phyloP scores from a whole-genome alignment of 352 stramenopile genomes.

The Globisporangium viniferum region DNA sequence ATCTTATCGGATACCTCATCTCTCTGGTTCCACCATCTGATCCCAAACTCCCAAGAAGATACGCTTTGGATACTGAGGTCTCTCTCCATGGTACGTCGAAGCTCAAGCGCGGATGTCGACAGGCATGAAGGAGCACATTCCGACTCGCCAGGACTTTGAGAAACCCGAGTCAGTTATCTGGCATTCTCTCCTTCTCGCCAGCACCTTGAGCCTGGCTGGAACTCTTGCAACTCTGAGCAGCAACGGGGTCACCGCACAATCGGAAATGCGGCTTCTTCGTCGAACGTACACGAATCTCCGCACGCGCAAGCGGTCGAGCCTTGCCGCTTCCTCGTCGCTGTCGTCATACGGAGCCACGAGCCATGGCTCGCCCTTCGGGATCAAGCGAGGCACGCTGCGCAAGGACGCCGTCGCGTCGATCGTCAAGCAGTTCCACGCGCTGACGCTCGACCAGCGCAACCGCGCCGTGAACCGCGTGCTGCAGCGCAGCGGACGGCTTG shows the following conservation, averaged over 20 bases:
- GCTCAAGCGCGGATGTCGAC: neutral
- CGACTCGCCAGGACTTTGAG: neutral
- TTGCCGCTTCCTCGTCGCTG: neutral
- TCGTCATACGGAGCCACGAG: neutral
- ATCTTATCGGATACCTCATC: neutral
- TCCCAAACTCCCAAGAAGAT: neutral
- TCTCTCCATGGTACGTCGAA: neutral
- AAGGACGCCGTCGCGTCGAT: conserved; percentile 37
- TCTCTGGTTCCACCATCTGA: neutral
- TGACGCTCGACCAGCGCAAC: conserved; percentile 57
- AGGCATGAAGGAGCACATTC: neutral
- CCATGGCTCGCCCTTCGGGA: neutral
- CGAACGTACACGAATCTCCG: conserved; percentile 19
- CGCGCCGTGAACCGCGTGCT: conserved; percentile 50
- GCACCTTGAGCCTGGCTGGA: neutral
- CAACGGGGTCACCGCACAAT: neutral
- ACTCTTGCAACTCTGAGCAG: neutral
- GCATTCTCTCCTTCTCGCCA: neutral
- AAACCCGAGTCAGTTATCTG: neutral
- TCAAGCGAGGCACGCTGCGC: conserved; percentile 17
- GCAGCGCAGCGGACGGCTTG: conserved; percentile 29
- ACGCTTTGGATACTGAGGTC: neutral
- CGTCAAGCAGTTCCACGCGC: conserved; percentile 55
- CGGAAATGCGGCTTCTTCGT: conserved; percentile 17
- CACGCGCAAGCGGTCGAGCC: conserved; percentile 13